phyloP scores from a whole-genome alignment of 148 eudicot genomes.

The Fagopyrum esculentum region DNA sequence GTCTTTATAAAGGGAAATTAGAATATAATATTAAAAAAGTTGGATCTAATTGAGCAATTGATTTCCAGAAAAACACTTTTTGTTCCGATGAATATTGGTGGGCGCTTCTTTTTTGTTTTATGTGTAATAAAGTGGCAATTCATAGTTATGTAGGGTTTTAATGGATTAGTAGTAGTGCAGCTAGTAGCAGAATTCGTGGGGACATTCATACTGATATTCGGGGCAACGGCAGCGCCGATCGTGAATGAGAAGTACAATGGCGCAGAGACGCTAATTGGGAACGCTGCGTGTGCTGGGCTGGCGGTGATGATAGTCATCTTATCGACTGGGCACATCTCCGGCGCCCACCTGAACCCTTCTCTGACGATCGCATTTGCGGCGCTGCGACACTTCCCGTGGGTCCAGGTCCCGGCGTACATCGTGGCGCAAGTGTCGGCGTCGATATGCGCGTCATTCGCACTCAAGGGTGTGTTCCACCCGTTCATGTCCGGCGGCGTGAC shows the following conservation, averaged over 20 bases:
- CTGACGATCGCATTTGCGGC: constrained; percentile 88
- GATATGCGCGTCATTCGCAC: constrained; percentile 74
- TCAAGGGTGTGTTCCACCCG: constrained; percentile 86
- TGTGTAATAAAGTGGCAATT: too few relatives aligned
- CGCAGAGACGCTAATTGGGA: constrained; percentile 68
- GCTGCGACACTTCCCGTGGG: constrained; percentile 87
- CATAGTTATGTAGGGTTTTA: too few relatives aligned
- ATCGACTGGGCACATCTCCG: constrained; percentile 92
- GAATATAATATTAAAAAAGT: too few relatives aligned
- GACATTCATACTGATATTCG: constrained; percentile 87
- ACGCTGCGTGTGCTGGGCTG: constrained; percentile 80
- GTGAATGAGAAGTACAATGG: constrained; percentile 78
- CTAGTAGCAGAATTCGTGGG: constrained; percentile 92
- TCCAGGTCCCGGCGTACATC: constrained; percentile 84
- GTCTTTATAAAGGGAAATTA: too few relatives aligned
- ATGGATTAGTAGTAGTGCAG: constrained; percentile 23
- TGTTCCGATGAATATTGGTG: too few relatives aligned
- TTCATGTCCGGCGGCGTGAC: constrained; percentile 91
- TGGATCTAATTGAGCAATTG: too few relatives aligned
- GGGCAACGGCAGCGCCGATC: constrained; percentile 85
- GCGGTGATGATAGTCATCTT: constrained; percentile 90
- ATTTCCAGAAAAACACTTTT: too few relatives aligned
- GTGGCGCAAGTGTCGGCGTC: constrained; percentile 87
- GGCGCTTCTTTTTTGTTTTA: not conserved
- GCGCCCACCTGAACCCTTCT: constrained; percentile 90